Conservation (phyloP, 2,329 filamentous ascomycete genomes). For the Chaetomiaceae sp. region DNA sequence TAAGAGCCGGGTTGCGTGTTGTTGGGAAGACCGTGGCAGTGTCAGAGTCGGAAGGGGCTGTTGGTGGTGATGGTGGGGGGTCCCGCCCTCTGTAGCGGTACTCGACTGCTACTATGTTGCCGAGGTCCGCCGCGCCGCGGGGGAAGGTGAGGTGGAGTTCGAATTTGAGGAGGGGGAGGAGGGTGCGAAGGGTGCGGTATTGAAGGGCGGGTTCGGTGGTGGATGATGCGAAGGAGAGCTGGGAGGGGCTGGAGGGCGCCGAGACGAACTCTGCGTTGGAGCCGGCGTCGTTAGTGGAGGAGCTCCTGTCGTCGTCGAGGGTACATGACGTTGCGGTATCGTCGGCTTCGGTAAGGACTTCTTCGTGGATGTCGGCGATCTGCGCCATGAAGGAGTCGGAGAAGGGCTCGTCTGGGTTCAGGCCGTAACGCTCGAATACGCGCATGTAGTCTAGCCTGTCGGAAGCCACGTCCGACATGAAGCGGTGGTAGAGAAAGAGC, state of each 20-base stretch:
- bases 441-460: slow-evolving; percentile 64
- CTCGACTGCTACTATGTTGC: slow-evolving; percentile 49
- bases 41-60: not conserved
- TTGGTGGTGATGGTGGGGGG: slow-evolving; percentile 24
- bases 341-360: slow-evolving; percentile 52
- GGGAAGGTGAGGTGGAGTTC: slow-evolving; percentile 53
- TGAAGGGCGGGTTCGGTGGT: slow-evolving; percentile 35
- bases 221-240: not conserved
- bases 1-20: too few relatives aligned
- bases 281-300: slow-evolving; percentile 43
- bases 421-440: slow-evolving; percentile 66
- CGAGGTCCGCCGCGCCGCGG: slow-evolving; percentile 43
- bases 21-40: too few relatives aligned
- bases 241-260: slow-evolving; percentile 32
- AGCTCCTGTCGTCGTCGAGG: slow-evolving; percentile 45
- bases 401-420: slow-evolving; percentile 63
- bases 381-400: slow-evolving; percentile 76
- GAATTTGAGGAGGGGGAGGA: slow-evolving; percentile 42
- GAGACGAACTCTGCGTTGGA: slow-evolving; percentile 29
- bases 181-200: slow-evolving; percentile 46
- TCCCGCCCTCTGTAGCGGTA: slow-evolving; percentile 45
- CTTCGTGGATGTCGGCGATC: slow-evolving; percentile 64
- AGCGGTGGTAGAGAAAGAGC: slow-evolving; percentile 81
- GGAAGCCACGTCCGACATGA: slow-evolving; percentile 71
- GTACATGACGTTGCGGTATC: slow-evolving; percentile 1